A percentile compares a stretch with the other conserved stretches of the same genome.
These are phyloP conservation scores for Herpetomonas tarakana DNA, from an alignment of 208 protist genomes.

Conservation along the genomic window DNA sequence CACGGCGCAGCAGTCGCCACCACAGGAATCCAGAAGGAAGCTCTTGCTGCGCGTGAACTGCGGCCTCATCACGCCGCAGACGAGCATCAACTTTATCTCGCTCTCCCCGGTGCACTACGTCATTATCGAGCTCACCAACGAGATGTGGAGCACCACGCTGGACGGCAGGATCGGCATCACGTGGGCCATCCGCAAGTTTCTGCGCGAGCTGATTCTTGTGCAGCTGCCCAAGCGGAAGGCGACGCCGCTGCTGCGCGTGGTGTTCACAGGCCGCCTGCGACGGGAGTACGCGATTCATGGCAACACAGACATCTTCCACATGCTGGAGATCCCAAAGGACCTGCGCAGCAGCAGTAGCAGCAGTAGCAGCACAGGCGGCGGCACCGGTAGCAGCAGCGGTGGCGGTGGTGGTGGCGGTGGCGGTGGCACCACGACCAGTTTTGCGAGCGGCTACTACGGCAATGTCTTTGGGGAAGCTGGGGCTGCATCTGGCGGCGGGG, in stretches of 20 bases:
- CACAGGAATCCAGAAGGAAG: neutral
- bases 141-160: slow-evolving; percentile 84
- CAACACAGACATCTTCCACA: slow-evolving; percentile 63
- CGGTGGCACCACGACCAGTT: neutral
- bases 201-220: slow-evolving; percentile 61
- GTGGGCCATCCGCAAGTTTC: slow-evolving; percentile 76
- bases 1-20: neutral
- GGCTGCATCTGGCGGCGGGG: too few relatives aligned
- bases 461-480: neutral
- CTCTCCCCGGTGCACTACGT: slow-evolving; percentile 78
- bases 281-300: slow-evolving; percentile 42
- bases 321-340: slow-evolving; percentile 59
- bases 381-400: neutral
- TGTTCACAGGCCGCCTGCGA: slow-evolving; percentile 65
- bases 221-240: slow-evolving; percentile 67
- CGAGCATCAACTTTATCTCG: slow-evolving; percentile 75
- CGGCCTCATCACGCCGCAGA: slow-evolving; percentile 63
- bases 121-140: slow-evolving; percentile 63
- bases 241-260: slow-evolving; percentile 59
- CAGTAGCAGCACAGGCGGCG: neutral
- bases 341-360: slow-evolving; percentile 14
- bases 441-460: neutral
- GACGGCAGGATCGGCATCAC: slow-evolving; percentile 69
- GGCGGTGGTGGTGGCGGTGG: too few relatives aligned
- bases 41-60: slow-evolving; percentile 42